Evolutionary conservation across 73 alveolate genomes (phyloP), one percentile per base, ranked within the genome.

Genomic region (Durusdinium trenchii): DNA sequence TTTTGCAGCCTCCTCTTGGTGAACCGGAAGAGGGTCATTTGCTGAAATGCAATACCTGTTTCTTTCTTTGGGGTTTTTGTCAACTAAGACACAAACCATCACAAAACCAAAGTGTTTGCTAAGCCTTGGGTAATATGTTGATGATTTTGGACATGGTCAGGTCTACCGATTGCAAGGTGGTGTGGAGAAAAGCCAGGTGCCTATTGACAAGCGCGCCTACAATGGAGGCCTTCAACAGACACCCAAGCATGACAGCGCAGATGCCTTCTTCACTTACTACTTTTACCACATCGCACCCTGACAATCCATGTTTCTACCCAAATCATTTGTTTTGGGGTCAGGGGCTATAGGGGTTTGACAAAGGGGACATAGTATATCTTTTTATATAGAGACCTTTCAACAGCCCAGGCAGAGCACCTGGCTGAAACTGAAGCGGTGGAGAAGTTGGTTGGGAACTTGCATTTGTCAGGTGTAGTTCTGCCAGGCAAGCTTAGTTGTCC

Each of bases 341-440:
- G n/a, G n/a, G n/a, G n/a, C n/a, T n/a, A n/a, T n/a, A n/a, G n/a
- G n/a, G n/a, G n/a, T n/a, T n/a, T n/a, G n/a, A n/a, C n/a, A n/a
- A n/a, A n/a, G n/a, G n/a, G 9, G n/a, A 16, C n/a, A 32, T 64
- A 6, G 79, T 18, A 28, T 64, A 6, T 64, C 12, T 64, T 64
- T 32, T 64, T 6, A 32, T 6, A 9, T 64, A 64, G 79, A 6
- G 6, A 16, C 28, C 42, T 28, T 28, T 64, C 38, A 23, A 23
- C 79, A 6, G n/a, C 51, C 45, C 64, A 78, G 89, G 89, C 89
- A 7, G 89, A 78, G 38, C 89, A 35, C 62, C 48, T 78, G 61
- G 89, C 89, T 3, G 89, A 78, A 40, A 78, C 89, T 14, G 64
- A 61, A 10, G 89, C 89, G 3, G 10, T 43, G 60, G 64, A 42